Evolutionary conservation across 169 alveolate genomes (phyloP).

Genomic region (Cryptosporidium andersoni): DNA sequence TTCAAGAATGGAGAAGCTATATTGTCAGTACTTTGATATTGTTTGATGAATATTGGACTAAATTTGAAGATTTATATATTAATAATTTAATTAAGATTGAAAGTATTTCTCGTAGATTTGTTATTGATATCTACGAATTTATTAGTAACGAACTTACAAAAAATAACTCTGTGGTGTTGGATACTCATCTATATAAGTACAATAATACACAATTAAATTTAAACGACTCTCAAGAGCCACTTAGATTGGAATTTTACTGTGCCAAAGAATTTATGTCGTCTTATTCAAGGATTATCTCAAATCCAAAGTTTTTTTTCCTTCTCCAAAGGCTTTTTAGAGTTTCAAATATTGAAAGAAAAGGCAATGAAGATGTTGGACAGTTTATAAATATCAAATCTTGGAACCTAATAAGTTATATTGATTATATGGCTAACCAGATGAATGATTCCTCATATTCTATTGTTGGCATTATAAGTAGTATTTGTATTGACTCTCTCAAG

Average conservation of each 20-base stretch:
- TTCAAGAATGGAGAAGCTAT: slow-evolving; percentile 35
- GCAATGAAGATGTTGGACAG: not conserved
- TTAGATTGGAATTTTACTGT: too few species aligned
- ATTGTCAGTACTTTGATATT: slow-evolving; percentile 6
- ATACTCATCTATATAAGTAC: too few species aligned
- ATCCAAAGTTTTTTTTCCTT: slow-evolving; percentile 25
- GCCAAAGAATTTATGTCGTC: too few species aligned
- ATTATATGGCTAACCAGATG: not conserved
- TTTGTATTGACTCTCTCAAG: slow-evolving; percentile 12
- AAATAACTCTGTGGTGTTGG: too few species aligned
- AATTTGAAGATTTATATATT: slow-evolving; percentile 36
- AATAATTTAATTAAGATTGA: slow-evolving; percentile 45
- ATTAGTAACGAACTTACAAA: not conserved
- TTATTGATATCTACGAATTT: slow-evolving; percentile 15
- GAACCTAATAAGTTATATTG: slow-evolving; percentile 34
- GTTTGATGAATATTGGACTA: slow-evolving; percentile 48
- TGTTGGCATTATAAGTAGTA: slow-evolving; percentile 20
- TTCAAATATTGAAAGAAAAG: slow-evolving; percentile 16
- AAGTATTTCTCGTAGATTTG: slow-evolving; percentile 44
- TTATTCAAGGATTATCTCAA: not conserved
- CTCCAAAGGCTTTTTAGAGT: slow-evolving; percentile 14
- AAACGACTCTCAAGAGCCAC: too few species aligned
- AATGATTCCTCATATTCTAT: slow-evolving; percentile 26
- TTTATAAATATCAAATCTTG: slow-evolving; percentile 39
- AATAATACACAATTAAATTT: too few species aligned